Percentiles rank a stretch among this genome's conserved stretches.
These are phyloP conservation scores for Cyclotella distinguenda DNA, from an alignment of 108 stramenopile species.

Conservation along the genomic window DNA sequence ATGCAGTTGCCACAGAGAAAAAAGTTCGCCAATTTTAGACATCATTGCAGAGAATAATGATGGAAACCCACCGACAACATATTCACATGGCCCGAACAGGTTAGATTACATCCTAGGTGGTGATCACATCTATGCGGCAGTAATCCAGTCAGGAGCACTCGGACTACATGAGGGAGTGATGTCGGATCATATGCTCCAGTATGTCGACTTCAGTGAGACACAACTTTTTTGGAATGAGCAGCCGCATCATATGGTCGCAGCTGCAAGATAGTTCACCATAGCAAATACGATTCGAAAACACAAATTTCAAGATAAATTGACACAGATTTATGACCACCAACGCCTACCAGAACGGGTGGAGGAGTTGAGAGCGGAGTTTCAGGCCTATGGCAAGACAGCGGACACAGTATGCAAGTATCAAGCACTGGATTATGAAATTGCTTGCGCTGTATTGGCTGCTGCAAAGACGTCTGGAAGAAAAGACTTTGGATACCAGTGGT, in stretches of 20 bases:
- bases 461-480: background rate
- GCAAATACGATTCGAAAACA: too few relatives aligned
- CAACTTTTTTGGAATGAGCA: too few relatives aligned
- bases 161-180: background rate
- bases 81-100: background rate
- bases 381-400: too few relatives aligned
- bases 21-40: background rate
- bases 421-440: background rate
- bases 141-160: background rate
- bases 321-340: too few relatives aligned
- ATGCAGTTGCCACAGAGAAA: background rate
- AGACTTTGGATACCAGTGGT: conserved; percentile 1
- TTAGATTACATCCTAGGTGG: background rate
- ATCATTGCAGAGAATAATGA: background rate
- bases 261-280: too few relatives aligned
- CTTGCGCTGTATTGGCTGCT: background rate
- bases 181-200: too few relatives aligned
- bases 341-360: too few relatives aligned
- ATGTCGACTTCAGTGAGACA: too few relatives aligned
- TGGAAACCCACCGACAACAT: background rate
- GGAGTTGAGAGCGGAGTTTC: too few relatives aligned
- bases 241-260: too few relatives aligned
- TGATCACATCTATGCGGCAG: background rate
- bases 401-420: too few relatives aligned
- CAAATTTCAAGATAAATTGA: too few relatives aligned